Evolutionary conservation across 306 rosid genomes (phyloP).

Genomic region (Spatholobus suberectus): DNA sequence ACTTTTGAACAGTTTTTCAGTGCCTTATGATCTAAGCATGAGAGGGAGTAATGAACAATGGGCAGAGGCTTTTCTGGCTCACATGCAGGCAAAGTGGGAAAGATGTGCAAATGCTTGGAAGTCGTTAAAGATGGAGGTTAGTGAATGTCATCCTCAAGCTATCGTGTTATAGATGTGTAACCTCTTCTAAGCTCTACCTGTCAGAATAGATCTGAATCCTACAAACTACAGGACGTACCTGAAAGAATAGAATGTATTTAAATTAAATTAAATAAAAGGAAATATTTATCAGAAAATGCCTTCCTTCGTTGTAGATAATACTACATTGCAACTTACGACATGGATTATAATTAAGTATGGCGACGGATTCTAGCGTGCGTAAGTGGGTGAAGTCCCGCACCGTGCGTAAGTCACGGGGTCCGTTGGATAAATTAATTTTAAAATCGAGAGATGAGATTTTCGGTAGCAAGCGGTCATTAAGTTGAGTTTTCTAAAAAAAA

Average conservation of each 20-base stretch:
- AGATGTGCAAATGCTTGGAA: conserved; percentile 74
- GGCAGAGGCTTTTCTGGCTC: conserved; percentile 69
- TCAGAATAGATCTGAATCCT: conserved; percentile 1
- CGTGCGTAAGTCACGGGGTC: too few relatives aligned
- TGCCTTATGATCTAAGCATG: conserved; percentile 81
- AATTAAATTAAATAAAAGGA: neutral
- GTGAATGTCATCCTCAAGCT: conserved; percentile 75
- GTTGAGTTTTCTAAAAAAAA: too few relatives aligned
- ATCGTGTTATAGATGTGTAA: conserved; percentile 60
- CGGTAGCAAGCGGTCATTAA: too few relatives aligned
- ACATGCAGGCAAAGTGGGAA: conserved; percentile 72
- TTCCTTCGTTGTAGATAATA: neutral
- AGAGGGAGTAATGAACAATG: conserved; percentile 77
- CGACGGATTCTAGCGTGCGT: too few relatives aligned
- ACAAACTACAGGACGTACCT: neutral
- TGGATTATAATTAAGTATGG: neutral
- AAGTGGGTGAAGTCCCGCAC: too few relatives aligned
- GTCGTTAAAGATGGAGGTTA: conserved; percentile 73
- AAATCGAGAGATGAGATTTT: too few relatives aligned
- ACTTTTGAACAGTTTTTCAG: conserved; percentile 68
- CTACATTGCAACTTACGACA: neutral
- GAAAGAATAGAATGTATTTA: neutral
- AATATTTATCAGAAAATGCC: neutral
- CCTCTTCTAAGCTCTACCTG: conserved; percentile 26
- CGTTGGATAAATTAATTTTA: too few relatives aligned